A percentile compares a stretch with the other conserved stretches of the same genome.
Evolutionary conservation across 164 flowering plant genomes (phyloP).

Genomic region (Magnolia sinica): DNA sequence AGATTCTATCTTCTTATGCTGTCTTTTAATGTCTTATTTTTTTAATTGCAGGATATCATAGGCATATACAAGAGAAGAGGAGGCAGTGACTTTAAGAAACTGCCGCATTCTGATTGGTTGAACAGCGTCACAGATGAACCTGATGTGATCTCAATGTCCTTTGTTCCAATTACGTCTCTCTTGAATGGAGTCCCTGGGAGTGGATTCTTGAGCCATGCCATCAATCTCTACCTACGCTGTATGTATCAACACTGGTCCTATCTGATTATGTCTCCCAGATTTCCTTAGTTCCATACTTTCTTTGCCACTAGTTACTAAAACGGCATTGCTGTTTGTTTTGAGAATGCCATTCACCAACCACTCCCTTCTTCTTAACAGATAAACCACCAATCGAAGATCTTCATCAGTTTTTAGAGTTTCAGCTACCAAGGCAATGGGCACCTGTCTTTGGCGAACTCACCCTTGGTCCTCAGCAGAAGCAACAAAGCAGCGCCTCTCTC

Average conservation of each 20-base stretch:
- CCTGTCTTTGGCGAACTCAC: conserved; percentile 93
- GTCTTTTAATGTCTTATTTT: neutral
- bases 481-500: conserved; percentile 48
- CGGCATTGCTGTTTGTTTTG: too few species aligned
- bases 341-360: neutral
- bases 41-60: conserved; percentile 48
- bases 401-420: conserved; percentile 92
- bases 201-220: conserved; percentile 97
- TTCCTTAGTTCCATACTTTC: too few species aligned
- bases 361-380: conserved; percentile 42
- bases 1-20: neutral
- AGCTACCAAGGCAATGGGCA: conserved; percentile 96
- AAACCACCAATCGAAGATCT: conserved; percentile 93
- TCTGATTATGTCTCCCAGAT: neutral
- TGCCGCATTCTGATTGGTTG: conserved; percentile 73
- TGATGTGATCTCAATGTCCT: conserved; percentile 90
- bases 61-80: conserved; percentile 76
- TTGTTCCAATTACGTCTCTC: conserved; percentile 87
- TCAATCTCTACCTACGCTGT: conserved; percentile 93
- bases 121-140: conserved; percentile 73
- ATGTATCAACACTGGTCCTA: conserved; percentile 25
- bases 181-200: conserved; percentile 90
- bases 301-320: neutral
- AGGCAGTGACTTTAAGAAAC: conserved; percentile 53
- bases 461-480: conserved; percentile 84